Evolutionary conservation across 495 filamentous ascomycete genomes (phyloP), one percentile per base, ranked within the genome.

Genomic region (Penicillium egyptiacum): DNA sequence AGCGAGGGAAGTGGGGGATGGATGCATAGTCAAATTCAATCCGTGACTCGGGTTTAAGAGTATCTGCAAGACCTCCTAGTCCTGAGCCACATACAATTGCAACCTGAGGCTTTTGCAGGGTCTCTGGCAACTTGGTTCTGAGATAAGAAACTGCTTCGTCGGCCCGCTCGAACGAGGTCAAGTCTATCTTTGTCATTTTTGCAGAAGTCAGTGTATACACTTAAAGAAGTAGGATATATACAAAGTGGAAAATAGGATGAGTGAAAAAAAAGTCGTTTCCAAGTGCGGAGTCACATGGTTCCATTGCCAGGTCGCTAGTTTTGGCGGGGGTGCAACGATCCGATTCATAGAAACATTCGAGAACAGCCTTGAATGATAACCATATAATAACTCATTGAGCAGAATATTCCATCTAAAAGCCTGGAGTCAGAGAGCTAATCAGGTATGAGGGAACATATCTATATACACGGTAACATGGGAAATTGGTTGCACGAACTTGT

Each of bases 41-140:
- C 53, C 76, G 78, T 30, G 77, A 77, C 25, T 75, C 70, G 43
- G 68, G 56, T 31, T 85, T 62, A n/a, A 91, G 74, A 12, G 80
- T 83, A 33, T 80, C 73, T 45, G 76, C 81, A n/a, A 91, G 77
- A 8, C 84, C 85, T 20, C 86, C 86, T 14, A 92, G 71, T 14
- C 88, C 88, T 51, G 86, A 88, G 19, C 88, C 88, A 67, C 88
- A 90, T 39, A 91, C 81, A 58, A 92, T 87, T 14, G 84, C 88
- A 52, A 90, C 75, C 43, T 72, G 70, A 20, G 88, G 87, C 12
- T 71, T 63, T 49, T 78, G 71, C 25, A 90, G 63, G 10, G 61
- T 46, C 25, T 64, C 55, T 11, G 84, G 83, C 16, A 83, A 65
- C 35, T 55, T 35, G 35, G 63, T 49, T 55, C 65, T 70, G 16